Evolutionary conservation across 2,329 filamentous ascomycete species (phyloP).

Genomic region (Penicillium sp.): DNA sequence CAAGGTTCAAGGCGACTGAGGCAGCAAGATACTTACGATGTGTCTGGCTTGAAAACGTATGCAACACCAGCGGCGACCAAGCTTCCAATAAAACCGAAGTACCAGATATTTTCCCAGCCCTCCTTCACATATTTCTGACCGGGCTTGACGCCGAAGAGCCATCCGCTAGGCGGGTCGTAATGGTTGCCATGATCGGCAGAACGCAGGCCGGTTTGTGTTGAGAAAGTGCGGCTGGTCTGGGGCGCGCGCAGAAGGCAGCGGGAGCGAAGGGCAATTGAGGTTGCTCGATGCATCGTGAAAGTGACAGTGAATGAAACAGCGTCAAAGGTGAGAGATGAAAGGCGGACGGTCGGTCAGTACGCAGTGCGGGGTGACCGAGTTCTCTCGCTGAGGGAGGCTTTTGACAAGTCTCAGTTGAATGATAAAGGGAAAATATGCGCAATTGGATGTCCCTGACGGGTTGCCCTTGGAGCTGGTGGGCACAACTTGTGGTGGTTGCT

Average conservation of each 20-base stretch:
- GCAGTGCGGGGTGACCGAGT: constrained; percentile 9
- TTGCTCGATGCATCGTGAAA: constrained; percentile 33
- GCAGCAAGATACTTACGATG: constrained; percentile 68
- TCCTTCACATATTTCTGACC: constrained; percentile 94
- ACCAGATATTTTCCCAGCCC: constrained; percentile 88
- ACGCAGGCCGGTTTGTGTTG: constrained; percentile 36
- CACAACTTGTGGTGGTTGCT: constrained; percentile 4
- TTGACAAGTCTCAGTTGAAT: neutral
- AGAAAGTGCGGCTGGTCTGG: constrained; percentile 37
- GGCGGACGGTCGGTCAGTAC: neutral
- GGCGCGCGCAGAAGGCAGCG: constrained; percentile 35
- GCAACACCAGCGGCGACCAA: constrained; percentile 70
- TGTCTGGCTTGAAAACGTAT: constrained; percentile 97
- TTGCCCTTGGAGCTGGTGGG: neutral
- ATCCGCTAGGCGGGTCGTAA: constrained; percentile 86
- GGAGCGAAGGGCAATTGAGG: constrained; percentile 37
- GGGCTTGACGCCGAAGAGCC: constrained; percentile 90
- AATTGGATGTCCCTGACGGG: constrained; percentile 3
- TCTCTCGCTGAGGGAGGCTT: neutral
- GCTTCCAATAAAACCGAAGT: constrained; percentile 78
- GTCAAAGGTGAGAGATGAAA: neutral
- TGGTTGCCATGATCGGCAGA: constrained; percentile 63
- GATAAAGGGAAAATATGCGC: neutral
- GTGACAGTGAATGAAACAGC: neutral
- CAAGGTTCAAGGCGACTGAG: neutral